Evolutionary conservation across 345 rosid genomes (phyloP).

Genomic region (Hirschfeldia incana): DNA sequence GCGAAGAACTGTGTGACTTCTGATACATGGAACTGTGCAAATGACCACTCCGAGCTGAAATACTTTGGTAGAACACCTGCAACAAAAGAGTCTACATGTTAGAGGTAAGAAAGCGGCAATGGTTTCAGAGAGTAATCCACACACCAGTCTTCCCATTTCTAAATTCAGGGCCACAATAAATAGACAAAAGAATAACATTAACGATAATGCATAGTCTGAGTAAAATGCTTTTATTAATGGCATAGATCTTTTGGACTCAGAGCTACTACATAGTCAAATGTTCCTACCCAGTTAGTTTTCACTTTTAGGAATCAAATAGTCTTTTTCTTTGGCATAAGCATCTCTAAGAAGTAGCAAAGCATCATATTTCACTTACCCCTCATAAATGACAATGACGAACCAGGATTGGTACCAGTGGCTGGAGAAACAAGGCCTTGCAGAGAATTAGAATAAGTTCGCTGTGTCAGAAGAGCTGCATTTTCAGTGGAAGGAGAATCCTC

Average conservation of each 20-base stretch:
- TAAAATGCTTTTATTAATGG: not conserved
- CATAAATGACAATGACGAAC: constrained; percentile 83
- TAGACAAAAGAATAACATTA: not conserved
- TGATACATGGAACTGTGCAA: constrained; percentile 78
- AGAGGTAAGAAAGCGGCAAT: not conserved
- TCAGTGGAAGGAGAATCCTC: constrained; percentile 60
- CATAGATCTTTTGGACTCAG: not conserved
- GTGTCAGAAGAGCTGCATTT: constrained; percentile 32
- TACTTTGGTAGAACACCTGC: constrained; percentile 86
- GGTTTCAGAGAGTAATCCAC: constrained; percentile 6
- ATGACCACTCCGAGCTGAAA: constrained; percentile 97
- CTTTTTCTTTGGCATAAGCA: not conserved
- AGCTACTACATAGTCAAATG: not conserved
- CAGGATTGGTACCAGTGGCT: constrained; percentile 63
- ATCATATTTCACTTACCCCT: constrained; percentile 54
- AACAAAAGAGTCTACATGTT: constrained; percentile 15
- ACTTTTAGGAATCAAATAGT: not conserved
- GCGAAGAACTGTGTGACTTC: constrained; percentile 70
- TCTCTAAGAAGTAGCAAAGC: not conserved
- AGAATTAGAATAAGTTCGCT: constrained; percentile 54
- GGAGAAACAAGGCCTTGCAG: constrained; percentile 66
- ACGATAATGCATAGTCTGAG: not conserved
- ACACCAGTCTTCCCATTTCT: not conserved
- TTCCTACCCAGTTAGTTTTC: not conserved
- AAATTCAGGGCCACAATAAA: too few species aligned